These are phyloP conservation scores for Colletotrichum noveboracense DNA, from an alignment of 2,329 filamentous ascomycete genomes.

Conservation along the genomic window DNA sequence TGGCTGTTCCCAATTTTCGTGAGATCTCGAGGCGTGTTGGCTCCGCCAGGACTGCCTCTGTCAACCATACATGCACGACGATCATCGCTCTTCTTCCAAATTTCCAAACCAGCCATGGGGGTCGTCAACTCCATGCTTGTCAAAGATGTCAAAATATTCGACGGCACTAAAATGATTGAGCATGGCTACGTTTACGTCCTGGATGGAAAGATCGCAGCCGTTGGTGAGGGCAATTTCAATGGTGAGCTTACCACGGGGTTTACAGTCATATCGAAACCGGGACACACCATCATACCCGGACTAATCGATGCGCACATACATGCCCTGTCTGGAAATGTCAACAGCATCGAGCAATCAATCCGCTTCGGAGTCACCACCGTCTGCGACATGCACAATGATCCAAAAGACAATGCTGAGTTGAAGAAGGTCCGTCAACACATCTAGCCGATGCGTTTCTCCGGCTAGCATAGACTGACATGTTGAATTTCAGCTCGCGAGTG, in stretches of 20 bases:
- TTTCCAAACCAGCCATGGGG: background rate
- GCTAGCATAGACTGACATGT: background rate
- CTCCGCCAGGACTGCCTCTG: background rate
- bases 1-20: background rate
- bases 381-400: slow-evolving; percentile 52
- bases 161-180: slow-evolving; percentile 45
- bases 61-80: background rate
- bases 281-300: slow-evolving; percentile 52
- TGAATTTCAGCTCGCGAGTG: slow-evolving; percentile 16
- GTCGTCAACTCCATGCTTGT: background rate
- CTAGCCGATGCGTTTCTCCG: background rate
- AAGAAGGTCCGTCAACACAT: slow-evolving; percentile 15
- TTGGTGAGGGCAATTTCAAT: slow-evolving; percentile 12
- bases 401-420: slow-evolving; percentile 33
- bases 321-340: slow-evolving; percentile 39
- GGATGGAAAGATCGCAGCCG: slow-evolving; percentile 42
- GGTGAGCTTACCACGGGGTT: slow-evolving; percentile 18
- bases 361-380: slow-evolving; percentile 57
- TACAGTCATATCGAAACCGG: slow-evolving; percentile 43
- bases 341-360: slow-evolving; percentile 44
- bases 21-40: background rate
- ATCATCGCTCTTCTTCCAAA: background rate
- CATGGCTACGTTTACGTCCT: slow-evolving; percentile 44
- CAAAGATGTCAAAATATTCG: slow-evolving; percentile 46
- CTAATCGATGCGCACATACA: slow-evolving; percentile 58